Evolutionary conservation across 352 stramenopile genomes (phyloP), one percentile per base, ranked within the genome.

Genomic region (Phytophthora europaea): DNA sequence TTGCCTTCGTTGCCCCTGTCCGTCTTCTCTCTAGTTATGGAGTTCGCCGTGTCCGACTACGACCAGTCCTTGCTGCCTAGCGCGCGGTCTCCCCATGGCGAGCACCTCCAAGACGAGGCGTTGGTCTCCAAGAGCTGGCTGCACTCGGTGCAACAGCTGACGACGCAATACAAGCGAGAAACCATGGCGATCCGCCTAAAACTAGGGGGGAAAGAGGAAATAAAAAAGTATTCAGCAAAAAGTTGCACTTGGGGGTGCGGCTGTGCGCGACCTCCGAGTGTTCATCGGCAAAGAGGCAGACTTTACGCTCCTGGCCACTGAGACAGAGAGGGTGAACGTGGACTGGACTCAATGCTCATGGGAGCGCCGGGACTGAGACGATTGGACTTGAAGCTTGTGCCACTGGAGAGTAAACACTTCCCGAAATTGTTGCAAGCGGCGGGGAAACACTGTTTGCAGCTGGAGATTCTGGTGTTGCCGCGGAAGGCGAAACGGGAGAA

Each of bases 381-480:
- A 0, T 51, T 81, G 45, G 65, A 79, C 26, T 43, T 78, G 47
- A 71, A 54, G 16, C 22, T 50, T 16, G 61, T 79, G 33, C 57
- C 57, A 15, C 33, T 79, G 38, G 16, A 58, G 18, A 78, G 65
- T 31, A 51, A 65, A 34, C 70, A 73, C 43, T 13, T 76, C 10
- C 45, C 31, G 18, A 13, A 50, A 16, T n/a, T 76, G 15, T 48
- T 81, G 7, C 47, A 71, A 23, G 67, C 70, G 0, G 70, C 47
- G 2, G 45, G 61, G 4, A 70, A 59, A 18, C 51, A 70, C 36
- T 81, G 70, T 28, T 4, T n/a, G 3, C 61, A 76, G 26, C n/a
- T 81, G 61, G 57, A 79, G 31, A 31, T 33, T 55, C 66, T 81
- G 38, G 51, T 76, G 38, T n/a, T 81, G 8, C 70, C 75, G 0